A percentile compares a stretch with the other conserved stretches of the same genome.
Evolutionary conservation across 1,284 basidiomycete species (phyloP).

Genomic region (Ceratobasidium sp.): DNA sequence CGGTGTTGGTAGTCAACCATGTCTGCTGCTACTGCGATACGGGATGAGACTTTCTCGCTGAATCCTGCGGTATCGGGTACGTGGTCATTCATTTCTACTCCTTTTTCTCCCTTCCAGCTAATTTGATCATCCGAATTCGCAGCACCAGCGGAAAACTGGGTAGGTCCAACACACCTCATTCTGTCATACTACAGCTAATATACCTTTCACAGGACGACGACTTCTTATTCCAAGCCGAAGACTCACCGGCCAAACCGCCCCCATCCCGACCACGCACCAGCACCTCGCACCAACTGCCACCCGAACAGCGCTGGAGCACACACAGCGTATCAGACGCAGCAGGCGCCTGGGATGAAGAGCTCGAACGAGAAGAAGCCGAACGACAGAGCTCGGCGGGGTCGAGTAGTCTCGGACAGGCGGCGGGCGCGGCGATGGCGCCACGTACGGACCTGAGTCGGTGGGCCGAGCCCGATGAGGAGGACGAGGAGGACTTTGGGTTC

Average conservation of each 20-base stretch:
- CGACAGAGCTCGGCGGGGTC: slow-evolving; percentile 40
- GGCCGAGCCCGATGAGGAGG: slow-evolving; percentile 36
- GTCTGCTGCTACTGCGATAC: slow-evolving; percentile 32
- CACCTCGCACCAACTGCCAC: not conserved
- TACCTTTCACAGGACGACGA: slow-evolving; percentile 26
- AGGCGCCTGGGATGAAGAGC: slow-evolving; percentile 39
- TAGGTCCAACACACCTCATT: not conserved
- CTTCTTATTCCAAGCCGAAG: slow-evolving; percentile 42
- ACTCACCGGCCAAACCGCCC: slow-evolving; percentile 39
- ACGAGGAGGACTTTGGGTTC: slow-evolving; percentile 42
- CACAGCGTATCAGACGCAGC: slow-evolving; percentile 20
- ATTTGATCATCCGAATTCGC: not conserved
- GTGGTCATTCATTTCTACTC: not conserved
- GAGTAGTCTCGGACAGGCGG: slow-evolving; percentile 22
- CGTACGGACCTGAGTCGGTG: slow-evolving; percentile 24
- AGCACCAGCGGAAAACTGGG: slow-evolving; percentile 41
- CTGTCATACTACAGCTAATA: not conserved
- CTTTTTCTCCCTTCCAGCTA: not conserved
- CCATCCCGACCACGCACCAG: not conserved
- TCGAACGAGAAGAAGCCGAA: slow-evolving; percentile 41
- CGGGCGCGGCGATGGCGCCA: slow-evolving; percentile 3
- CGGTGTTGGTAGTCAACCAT: not conserved
- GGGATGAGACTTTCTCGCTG: slow-evolving; percentile 15
- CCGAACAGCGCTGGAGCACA: slow-evolving; percentile 30
- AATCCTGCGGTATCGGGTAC: not conserved